phyloP scores from a whole-genome alignment of 495 filamentous ascomycete genomes.

The Xylaria cubensis region DNA sequence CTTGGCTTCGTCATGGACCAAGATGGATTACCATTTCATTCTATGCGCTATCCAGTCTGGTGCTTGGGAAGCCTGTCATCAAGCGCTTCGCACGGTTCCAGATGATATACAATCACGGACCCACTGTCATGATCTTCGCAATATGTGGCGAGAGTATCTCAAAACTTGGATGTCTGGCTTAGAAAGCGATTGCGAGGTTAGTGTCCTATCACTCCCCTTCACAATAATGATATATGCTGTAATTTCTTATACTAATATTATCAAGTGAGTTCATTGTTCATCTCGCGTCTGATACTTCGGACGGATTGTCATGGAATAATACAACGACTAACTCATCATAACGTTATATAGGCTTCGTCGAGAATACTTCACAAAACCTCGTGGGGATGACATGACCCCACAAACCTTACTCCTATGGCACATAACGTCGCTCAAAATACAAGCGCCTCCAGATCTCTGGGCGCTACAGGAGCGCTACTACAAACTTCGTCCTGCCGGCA shows the following conservation, averaged over 20 bases:
- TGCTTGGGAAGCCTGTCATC: conserved; percentile 36
- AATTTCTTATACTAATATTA: not conserved
- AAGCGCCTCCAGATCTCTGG: conserved; percentile 32
- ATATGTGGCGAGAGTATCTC: conserved; percentile 31
- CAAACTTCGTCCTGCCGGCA: not conserved
- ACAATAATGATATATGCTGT: not conserved
- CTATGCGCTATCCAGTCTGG: conserved; percentile 38
- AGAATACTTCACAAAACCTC: conserved; percentile 19
- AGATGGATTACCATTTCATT: conserved; percentile 38
- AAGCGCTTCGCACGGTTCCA: conserved; percentile 32
- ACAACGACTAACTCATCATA: not conserved
- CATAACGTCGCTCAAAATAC: conserved; percentile 34
- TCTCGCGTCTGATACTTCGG: not conserved
- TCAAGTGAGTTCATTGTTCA: not conserved
- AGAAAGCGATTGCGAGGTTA: conserved; percentile 30
- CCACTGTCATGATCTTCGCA: not conserved
- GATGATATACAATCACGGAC: conserved; percentile 27
- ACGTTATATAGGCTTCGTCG: conserved; percentile 7
- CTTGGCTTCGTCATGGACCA: conserved; percentile 31
- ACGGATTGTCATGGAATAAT: not conserved
- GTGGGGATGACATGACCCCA: conserved; percentile 20
- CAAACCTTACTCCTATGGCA: conserved; percentile 37
- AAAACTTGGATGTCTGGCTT: conserved; percentile 25
- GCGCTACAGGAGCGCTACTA: conserved; percentile 14
- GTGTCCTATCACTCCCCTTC: not conserved